Conservation (phyloP, 805 yeast genomes). For the Candida gorgasii region DNA sequence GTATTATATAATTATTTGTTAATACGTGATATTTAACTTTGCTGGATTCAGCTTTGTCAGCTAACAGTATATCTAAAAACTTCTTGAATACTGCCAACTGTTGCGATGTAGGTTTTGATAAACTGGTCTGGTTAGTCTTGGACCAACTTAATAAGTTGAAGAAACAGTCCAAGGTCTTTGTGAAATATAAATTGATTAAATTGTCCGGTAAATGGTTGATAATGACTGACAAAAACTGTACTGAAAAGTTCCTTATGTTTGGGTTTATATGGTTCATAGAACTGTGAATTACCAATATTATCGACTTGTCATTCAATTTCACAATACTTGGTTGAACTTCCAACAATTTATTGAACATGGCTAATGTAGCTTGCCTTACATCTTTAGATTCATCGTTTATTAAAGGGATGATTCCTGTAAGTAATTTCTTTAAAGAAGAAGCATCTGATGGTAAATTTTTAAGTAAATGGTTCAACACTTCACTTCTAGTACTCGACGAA, state of each 20-base stretch:
- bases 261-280: conserved; percentile 93
- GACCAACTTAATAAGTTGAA: conserved; percentile 79
- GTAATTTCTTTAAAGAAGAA: conserved; percentile 51
- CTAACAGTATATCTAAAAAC: conserved; percentile 47
- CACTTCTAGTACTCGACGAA: conserved; percentile 67
- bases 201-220: conserved; percentile 56
- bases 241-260: conserved; percentile 72
- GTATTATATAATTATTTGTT: conserved; percentile 53
- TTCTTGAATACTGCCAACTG: conserved; percentile 46
- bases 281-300: conserved; percentile 76
- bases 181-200: conserved; percentile 63
- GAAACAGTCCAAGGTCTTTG: conserved; percentile 65
- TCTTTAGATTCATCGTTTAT: conserved; percentile 63
- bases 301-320: conserved; percentile 56
- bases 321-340: conserved; percentile 53
- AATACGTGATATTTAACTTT: conserved; percentile 42
- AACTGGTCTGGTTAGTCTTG: conserved; percentile 29
- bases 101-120: conserved; percentile 31
- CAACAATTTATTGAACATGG: conserved; percentile 50
- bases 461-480: conserved; percentile 58
- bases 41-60: conserved; percentile 18
- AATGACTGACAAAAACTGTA: conserved; percentile 62
- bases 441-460: conserved; percentile 54
- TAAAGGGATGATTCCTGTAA: conserved; percentile 60
- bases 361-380: conserved; percentile 61